Conservation (phyloP, 495 filamentous ascomycete species). For the Aspergillus sparsus region DNA sequence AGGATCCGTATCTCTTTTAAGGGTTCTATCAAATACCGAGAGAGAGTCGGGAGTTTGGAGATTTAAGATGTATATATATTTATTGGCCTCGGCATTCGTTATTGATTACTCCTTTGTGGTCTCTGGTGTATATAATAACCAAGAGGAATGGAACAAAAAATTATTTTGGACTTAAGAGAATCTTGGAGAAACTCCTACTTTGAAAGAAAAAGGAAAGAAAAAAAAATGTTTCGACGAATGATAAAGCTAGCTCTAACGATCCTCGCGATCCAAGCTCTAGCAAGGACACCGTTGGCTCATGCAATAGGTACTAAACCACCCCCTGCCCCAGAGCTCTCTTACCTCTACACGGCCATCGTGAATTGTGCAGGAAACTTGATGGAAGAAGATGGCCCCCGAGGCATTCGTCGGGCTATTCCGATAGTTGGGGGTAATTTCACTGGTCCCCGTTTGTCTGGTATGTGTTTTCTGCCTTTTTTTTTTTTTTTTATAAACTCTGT, state of each 20-base stretch:
- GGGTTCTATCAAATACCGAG: background rate
- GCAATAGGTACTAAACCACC: slow-evolving; percentile 2
- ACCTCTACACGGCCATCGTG: slow-evolving; percentile 34
- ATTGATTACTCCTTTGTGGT: too few species aligned
- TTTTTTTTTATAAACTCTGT: too few species aligned
- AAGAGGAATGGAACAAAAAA: too few species aligned
- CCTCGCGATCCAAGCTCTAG: slow-evolving; percentile 5
- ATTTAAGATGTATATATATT: too few species aligned
- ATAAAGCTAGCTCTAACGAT: background rate
- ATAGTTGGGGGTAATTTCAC: slow-evolving; percentile 39
- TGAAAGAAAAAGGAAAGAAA: background rate
- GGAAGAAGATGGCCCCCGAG: slow-evolving; percentile 25
- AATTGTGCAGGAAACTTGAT: slow-evolving; percentile 29
- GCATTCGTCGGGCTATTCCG: slow-evolving; percentile 30
- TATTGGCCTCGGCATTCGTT: too few species aligned
- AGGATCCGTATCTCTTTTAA: background rate
- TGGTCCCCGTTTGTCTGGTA: slow-evolving; percentile 32
- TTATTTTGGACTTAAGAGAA: too few species aligned
- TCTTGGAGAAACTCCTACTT: too few species aligned
- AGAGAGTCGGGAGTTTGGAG: too few species aligned
- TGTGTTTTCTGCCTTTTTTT: too few species aligned
- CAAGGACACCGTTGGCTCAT: background rate
- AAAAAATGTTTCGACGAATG: background rate
- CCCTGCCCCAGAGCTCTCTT: slow-evolving; percentile 29
- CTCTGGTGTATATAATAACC: too few species aligned